These are phyloP conservation scores for Eucalyptus coolabah DNA, from an alignment of 345 rosid species.

Conservation along the genomic window DNA sequence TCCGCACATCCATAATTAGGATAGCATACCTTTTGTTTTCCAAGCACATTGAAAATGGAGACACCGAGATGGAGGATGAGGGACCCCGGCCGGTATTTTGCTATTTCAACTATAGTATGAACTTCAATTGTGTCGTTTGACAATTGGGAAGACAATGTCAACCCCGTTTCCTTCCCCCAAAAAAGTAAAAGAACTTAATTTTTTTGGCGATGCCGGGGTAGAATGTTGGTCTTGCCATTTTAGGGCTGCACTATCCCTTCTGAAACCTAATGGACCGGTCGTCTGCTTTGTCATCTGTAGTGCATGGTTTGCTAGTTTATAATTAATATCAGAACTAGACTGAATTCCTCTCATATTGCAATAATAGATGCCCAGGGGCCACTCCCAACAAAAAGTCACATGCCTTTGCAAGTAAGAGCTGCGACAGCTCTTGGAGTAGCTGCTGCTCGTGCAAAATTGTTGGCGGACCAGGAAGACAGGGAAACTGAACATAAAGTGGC, in stretches of 20 bases:
- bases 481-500: conserved; percentile 62
- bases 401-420: conserved; percentile 64
- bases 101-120: not conserved
- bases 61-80: conserved; percentile 22
- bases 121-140: not conserved
- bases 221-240: not conserved
- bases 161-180: not conserved
- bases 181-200: not conserved
- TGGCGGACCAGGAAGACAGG: conserved; percentile 83
- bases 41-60: conserved; percentile 29
- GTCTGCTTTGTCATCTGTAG: not conserved
- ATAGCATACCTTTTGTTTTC: not conserved
- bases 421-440: conserved; percentile 77
- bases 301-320: not conserved
- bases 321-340: not conserved
- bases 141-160: not conserved
- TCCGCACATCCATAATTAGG: no score
- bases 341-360: not conserved
- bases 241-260: not conserved
- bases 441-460: conserved; percentile 67
- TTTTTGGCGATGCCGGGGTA: not conserved
- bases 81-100: not conserved
- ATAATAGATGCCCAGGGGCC: conserved; percentile 31
- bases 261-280: not conserved
- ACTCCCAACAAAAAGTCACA: conserved; percentile 11